Evolutionary conservation across 2,329 filamentous ascomycete genomes (phyloP).

Genomic region (Xylariaceae sp.): DNA sequence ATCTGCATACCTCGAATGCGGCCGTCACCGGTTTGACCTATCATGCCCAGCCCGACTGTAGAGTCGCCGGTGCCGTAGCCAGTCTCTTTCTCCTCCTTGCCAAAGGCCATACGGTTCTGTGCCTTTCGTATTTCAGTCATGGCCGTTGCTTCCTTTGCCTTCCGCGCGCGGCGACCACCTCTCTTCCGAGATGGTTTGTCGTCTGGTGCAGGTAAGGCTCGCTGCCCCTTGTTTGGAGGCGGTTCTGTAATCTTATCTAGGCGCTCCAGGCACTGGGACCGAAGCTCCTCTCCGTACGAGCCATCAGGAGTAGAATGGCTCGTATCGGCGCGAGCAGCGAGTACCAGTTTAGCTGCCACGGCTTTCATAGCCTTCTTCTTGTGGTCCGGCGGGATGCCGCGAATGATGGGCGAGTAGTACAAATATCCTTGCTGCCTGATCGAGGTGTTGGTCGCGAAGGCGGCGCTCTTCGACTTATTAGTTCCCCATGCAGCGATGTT

Average conservation of each 20-base stretch:
- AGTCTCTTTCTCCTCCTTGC: slow-evolving; percentile 92
- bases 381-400: slow-evolving; percentile 81
- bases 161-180: slow-evolving; percentile 85
- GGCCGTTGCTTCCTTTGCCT: slow-evolving; percentile 94
- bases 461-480: slow-evolving; percentile 75
- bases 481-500: slow-evolving; percentile 91
- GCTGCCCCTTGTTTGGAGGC: slow-evolving; percentile 84
- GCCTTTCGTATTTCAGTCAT: slow-evolving; percentile 97
- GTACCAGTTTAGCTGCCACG: slow-evolving; percentile 88
- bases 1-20: slow-evolving; percentile 87
- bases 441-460: slow-evolving; percentile 90
- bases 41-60: slow-evolving; percentile 92
- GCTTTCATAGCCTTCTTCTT: slow-evolving; percentile 96
- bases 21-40: slow-evolving; percentile 87
- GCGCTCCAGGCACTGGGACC: slow-evolving; percentile 81
- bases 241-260: slow-evolving; percentile 93
- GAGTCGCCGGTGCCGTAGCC: slow-evolving; percentile 87
- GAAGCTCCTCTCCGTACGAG: slow-evolving; percentile 80
- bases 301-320: slow-evolving; percentile 84
- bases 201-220: slow-evolving; percentile 89
- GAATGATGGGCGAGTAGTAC: slow-evolving; percentile 89
- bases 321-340: slow-evolving; percentile 91
- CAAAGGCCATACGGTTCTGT: slow-evolving; percentile 95
- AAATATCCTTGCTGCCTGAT: slow-evolving; percentile 92
- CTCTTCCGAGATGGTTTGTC: slow-evolving; percentile 95